These are phyloP conservation scores for Beauveria caledonica DNA, from an alignment of 2,329 filamentous ascomycete species.

Conservation along the genomic window DNA sequence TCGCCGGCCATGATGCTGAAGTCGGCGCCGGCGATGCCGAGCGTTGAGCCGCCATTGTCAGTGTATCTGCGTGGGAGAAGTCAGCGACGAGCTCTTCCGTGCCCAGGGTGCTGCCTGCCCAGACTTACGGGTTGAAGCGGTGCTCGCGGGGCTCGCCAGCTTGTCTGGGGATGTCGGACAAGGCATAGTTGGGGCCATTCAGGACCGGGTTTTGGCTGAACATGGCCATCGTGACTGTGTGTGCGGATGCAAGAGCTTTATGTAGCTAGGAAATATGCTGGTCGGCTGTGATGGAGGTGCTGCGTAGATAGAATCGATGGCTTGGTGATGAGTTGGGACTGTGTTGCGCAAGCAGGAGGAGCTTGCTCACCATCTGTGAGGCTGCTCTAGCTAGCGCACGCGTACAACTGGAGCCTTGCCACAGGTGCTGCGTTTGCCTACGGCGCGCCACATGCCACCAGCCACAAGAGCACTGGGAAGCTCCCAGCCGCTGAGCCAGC, in stretches of 20 bases:
- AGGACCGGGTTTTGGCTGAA: conserved; percentile 63
- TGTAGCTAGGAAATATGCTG: background rate
- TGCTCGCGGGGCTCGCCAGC: conserved; percentile 59
- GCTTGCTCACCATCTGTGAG: conserved; percentile 6
- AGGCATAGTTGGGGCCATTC: conserved; percentile 63
- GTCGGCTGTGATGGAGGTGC: background rate
- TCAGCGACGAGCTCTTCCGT: background rate
- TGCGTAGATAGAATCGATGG: conserved; percentile 9
- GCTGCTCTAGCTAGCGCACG: conserved; percentile 10
- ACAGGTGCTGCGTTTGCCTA: background rate
- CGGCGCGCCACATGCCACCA: background rate
- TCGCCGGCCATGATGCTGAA: conserved; percentile 97
- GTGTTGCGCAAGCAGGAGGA: conserved; percentile 4
- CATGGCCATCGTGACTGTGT: conserved; percentile 48
- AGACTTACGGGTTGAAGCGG: conserved; percentile 77
- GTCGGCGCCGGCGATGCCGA: conserved; percentile 87
- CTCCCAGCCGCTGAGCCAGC: background rate
- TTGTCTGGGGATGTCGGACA: conserved; percentile 51
- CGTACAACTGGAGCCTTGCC: conserved; percentile 13
- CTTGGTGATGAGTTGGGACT: background rate
- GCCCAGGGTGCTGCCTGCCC: background rate
- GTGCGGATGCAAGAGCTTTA: background rate
- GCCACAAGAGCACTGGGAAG: background rate
- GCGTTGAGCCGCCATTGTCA: conserved; percentile 93
- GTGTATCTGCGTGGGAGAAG: conserved; percentile 58